Percentiles rank a stretch among this genome's conserved stretches.
Conservation (phyloP, 169 alveolate genomes). For the Plasmodium berghei region DNA sequence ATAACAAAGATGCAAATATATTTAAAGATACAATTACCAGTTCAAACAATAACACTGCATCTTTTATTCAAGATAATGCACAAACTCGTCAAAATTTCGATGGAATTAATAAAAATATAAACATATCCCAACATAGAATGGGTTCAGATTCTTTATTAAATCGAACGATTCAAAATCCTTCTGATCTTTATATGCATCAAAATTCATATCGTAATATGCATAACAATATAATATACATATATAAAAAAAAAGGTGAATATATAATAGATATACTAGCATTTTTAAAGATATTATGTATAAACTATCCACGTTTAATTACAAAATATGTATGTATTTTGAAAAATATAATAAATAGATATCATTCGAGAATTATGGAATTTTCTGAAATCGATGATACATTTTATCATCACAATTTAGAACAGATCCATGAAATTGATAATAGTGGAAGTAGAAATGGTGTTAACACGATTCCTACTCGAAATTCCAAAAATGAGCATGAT, state of each 20-base stretch:
- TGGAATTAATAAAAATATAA: no score
- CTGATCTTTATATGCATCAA: background rate
- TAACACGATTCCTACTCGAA: no score
- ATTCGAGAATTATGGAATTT: slow-evolving; percentile 74
- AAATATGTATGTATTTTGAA: slow-evolving; percentile 69
- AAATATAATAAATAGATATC: slow-evolving; percentile 63
- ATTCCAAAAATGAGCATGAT: background rate
- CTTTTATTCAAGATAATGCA: background rate
- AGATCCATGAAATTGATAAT: background rate
- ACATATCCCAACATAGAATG: background rate
- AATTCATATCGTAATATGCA: background rate
- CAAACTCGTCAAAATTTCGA: background rate
- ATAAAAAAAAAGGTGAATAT: slow-evolving; percentile 65
- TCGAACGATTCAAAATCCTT: no score
- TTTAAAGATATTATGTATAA: slow-evolving; percentile 41
- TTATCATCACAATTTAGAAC: slow-evolving; percentile 61
- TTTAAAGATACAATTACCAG: background rate
- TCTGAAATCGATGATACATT: slow-evolving; percentile 66
- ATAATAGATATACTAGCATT: slow-evolving; percentile 31
- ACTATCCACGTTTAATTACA: slow-evolving; percentile 32
- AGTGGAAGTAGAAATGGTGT: no score
- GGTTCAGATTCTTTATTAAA: background rate
- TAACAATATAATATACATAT: slow-evolving; percentile 42
- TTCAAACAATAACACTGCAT: background rate
- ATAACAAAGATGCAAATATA: background rate